phyloP scores from a whole-genome alignment of 1,139 yeast species.

The Barnettozyma hawaiiensis region DNA sequence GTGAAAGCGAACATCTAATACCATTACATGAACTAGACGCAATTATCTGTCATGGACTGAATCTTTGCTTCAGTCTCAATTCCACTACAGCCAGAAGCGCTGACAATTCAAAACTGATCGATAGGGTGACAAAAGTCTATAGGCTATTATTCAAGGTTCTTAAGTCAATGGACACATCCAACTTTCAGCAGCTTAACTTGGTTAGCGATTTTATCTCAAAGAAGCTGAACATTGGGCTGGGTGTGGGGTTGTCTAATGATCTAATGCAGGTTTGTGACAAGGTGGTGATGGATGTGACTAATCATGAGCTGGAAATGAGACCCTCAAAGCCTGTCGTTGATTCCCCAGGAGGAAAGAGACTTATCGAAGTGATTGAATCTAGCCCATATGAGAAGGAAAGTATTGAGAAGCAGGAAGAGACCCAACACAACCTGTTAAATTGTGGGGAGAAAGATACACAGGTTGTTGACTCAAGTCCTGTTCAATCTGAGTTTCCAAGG shows the following conservation, averaged over 20 bases:
- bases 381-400: neutral
- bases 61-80: constrained; percentile 9
- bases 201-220: neutral
- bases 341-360: neutral
- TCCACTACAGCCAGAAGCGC: neutral
- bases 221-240: neutral
- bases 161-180: neutral
- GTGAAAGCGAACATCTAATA: neutral
- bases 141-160: neutral
- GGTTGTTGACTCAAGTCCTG: neutral
- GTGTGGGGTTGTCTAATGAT: neutral
- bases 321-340: neutral
- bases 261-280: neutral
- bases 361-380: neutral
- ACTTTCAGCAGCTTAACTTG: neutral
- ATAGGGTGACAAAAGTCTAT: neutral
- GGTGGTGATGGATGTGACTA: neutral
- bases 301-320: neutral
- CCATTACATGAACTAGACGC: constrained; percentile 6
- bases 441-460: neutral
- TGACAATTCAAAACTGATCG: neutral
- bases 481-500: no score
- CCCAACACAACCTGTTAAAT: neutral
- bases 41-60: constrained; percentile 14
- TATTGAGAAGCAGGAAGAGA: neutral